phyloP scores from a whole-genome alignment of 257 asterid genomes.

The Capsicum chinense region DNA sequence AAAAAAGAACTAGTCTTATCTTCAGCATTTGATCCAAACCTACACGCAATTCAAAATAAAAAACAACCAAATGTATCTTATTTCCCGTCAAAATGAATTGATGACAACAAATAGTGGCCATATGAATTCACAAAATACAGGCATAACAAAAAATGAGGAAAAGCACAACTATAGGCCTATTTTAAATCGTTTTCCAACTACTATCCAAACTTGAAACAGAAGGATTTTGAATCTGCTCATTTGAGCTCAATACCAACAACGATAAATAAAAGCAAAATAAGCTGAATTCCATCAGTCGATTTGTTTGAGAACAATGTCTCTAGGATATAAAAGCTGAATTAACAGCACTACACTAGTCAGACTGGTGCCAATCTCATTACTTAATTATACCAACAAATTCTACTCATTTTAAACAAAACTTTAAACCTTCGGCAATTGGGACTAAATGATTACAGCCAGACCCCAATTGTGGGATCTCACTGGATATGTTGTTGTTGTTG shows the following conservation, averaged over 20 bases:
- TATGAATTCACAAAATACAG: not conserved
- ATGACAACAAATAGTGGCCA: not conserved
- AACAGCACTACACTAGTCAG: too few relatives aligned
- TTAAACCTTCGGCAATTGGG: too few relatives aligned
- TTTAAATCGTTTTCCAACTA: not conserved
- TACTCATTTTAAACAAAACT: not conserved
- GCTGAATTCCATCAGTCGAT: not conserved
- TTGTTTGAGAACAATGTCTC: too few relatives aligned
- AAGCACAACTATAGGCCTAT: not conserved
- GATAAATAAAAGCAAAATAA: not conserved
- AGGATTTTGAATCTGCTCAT: not conserved
- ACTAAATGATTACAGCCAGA: not conserved
- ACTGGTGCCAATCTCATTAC: not conserved
- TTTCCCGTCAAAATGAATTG: not conserved
- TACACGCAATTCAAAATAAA: not conserved
- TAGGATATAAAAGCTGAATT: too few relatives aligned
- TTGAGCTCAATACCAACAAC: too few relatives aligned
- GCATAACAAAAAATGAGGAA: not conserved
- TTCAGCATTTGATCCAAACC: not conserved
- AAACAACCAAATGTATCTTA: not conserved
- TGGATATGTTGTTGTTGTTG: too few relatives aligned
- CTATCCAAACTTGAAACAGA: not conserved
- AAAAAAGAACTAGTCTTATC: too few relatives aligned
- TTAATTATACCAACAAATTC: not conserved
- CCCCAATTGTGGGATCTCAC: too few relatives aligned